These are phyloP conservation scores for Auricularia sp. DNA, from an alignment of 768 basidiomycete species.

Conservation along the genomic window DNA sequence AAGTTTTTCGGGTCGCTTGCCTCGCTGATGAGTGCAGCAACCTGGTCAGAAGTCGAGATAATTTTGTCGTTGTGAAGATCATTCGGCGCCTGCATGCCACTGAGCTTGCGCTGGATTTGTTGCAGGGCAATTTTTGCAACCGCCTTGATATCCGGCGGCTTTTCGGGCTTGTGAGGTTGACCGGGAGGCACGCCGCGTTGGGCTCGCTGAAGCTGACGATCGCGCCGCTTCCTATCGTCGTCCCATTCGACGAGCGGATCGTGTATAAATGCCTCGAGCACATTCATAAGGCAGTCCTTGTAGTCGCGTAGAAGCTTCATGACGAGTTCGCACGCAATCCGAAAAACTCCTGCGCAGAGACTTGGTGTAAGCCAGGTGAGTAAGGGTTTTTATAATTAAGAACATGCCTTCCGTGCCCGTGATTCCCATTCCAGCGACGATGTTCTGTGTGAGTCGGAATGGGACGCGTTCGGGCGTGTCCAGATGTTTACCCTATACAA, in stretches of 20 bases:
- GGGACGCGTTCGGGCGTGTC: conserved; percentile 88
- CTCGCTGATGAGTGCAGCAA: conserved; percentile 31
- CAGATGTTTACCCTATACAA: conserved; percentile 57
- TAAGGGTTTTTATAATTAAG: too few species aligned
- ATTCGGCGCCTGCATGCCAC: conserved; percentile 15
- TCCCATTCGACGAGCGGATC: conserved; percentile 97
- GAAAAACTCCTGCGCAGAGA: conserved; percentile 61
- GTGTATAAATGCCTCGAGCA: conserved; percentile 92
- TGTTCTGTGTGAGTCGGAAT: conserved; percentile 87
- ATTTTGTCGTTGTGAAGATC: not conserved
- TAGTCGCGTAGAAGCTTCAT: conserved; percentile 80
- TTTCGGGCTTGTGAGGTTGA: conserved; percentile 18
- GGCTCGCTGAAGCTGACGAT: conserved; percentile 18
- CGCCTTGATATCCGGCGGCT: conserved; percentile 35
- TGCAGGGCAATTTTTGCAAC: conserved; percentile 68
- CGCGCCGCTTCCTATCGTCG: conserved; percentile 61
- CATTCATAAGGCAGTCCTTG: conserved; percentile 88
- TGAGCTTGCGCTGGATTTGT: conserved; percentile 75
- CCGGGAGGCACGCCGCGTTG: not conserved
- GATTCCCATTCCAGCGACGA: conserved; percentile 86
- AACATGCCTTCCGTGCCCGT: conserved; percentile 76
- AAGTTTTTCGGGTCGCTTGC: conserved; percentile 29
- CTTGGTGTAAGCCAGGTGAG: too few species aligned
- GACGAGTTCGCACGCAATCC: conserved; percentile 84
- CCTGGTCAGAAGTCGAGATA: conserved; percentile 30